phyloP scores from a whole-genome alignment of 2,329 filamentous ascomycete genomes.

The Aspergillus viridinutans region DNA sequence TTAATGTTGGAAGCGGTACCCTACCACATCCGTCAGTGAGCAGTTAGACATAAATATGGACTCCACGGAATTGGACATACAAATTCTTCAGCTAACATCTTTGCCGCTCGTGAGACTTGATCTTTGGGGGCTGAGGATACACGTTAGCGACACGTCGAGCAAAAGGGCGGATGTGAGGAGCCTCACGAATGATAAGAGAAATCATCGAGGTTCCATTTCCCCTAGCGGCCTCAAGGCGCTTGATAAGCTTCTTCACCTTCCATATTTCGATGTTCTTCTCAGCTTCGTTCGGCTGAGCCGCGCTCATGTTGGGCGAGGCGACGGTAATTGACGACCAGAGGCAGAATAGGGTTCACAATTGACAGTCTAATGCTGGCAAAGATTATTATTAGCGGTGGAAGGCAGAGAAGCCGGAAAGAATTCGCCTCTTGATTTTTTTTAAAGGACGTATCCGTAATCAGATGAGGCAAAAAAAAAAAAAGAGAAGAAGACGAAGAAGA shows the following conservation, averaged over 20 bases:
- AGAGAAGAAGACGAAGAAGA: background rate
- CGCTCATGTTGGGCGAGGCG: slow-evolving; percentile 68
- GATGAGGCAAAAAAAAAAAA: background rate
- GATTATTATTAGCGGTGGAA: slow-evolving; percentile 3
- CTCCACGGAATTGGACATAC: slow-evolving; percentile 49
- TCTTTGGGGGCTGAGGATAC: slow-evolving; percentile 77
- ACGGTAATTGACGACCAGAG: slow-evolving; percentile 22
- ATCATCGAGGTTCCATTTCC: slow-evolving; percentile 99
- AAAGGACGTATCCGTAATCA: background rate
- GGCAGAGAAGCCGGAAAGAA: background rate
- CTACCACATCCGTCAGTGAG: slow-evolving; percentile 42
- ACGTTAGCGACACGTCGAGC: slow-evolving; percentile 16
- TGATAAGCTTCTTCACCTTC: slow-evolving; percentile 99
- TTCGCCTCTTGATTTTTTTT: background rate
- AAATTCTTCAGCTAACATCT: slow-evolving; percentile 99
- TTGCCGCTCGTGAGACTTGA: slow-evolving; percentile 89
- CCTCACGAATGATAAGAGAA: slow-evolving; percentile 92
- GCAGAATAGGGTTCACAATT: slow-evolving; percentile 14
- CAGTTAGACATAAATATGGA: background rate
- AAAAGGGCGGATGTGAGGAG: slow-evolving; percentile 16
- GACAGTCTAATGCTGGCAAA: slow-evolving; percentile 14
- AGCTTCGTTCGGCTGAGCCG: slow-evolving; percentile 76
- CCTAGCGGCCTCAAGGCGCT: slow-evolving; percentile 91
- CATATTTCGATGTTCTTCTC: slow-evolving; percentile 91
- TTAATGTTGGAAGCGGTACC: slow-evolving; percentile 99